These are phyloP conservation scores for Dendrocalamus latiflorus DNA, from an alignment of 202 grass and related monocot genomes.

Conservation along the genomic window DNA sequence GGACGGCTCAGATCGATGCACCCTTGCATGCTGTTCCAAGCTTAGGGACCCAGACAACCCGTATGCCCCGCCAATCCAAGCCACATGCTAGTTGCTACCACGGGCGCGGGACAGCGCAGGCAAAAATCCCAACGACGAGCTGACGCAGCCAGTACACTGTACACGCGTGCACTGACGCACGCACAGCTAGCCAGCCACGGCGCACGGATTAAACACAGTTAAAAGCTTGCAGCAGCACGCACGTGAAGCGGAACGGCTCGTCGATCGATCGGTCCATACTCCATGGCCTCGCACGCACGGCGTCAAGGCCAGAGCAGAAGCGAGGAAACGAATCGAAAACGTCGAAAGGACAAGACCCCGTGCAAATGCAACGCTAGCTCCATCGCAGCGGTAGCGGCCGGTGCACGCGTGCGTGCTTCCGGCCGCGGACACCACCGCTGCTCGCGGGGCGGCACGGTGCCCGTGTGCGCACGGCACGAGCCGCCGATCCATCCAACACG, in stretches of 20 bases:
- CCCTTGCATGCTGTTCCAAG: neutral
- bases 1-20: neutral
- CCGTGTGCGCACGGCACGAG: neutral
- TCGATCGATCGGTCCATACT: neutral
- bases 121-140: neutral
- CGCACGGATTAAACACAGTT: no score
- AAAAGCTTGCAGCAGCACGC: neutral
- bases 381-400: neutral
- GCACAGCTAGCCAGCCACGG: neutral
- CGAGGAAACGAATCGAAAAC: neutral
- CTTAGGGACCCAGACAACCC: neutral
- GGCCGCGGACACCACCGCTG: conserved; percentile 29
- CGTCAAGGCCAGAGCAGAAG: no score
- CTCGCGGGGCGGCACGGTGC: conserved; percentile 25
- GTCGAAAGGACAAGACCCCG: neutral
- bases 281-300: no score
- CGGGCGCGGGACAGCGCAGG: neutral
- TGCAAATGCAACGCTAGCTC: neutral
- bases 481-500: no score
- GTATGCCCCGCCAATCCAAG: no score
- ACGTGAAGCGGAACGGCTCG: neutral
- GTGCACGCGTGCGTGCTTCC: neutral
- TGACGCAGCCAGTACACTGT: no score
- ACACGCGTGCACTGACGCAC: neutral
- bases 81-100: no score